These are phyloP conservation scores for Melastoma malabathricum DNA, from an alignment of 345 rosid species.

Conservation along the genomic window DNA sequence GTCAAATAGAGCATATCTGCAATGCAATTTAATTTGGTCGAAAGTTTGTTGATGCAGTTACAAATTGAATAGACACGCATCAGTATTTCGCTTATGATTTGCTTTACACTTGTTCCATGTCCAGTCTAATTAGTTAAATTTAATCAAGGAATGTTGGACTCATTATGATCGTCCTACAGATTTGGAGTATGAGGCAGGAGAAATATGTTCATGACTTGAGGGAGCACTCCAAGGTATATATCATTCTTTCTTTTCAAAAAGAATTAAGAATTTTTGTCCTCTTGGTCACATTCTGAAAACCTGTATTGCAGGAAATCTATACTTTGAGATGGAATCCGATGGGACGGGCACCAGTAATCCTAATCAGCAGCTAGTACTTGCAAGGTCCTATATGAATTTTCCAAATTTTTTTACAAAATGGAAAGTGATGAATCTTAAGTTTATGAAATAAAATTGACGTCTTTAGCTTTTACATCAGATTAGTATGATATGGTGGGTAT, in stretches of 20 bases:
- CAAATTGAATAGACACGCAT: too few relatives aligned
- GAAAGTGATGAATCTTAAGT: too few relatives aligned
- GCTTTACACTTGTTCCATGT: too few relatives aligned
- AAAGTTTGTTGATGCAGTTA: too few relatives aligned
- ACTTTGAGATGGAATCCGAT: conserved; percentile 95
- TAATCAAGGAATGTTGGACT: too few relatives aligned
- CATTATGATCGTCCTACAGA: conserved; percentile 20
- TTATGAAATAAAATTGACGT: too few relatives aligned
- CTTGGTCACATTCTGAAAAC: background rate
- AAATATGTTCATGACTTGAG: conserved; percentile 71
- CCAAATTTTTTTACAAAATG: too few relatives aligned
- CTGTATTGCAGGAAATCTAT: conserved; percentile 60
- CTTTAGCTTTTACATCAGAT: too few relatives aligned
- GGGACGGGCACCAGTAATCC: conserved; percentile 87
- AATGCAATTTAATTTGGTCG: too few relatives aligned
- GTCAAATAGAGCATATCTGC: conserved; percentile 17
- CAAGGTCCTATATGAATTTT: too few relatives aligned
- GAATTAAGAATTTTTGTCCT: background rate
- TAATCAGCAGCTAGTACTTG: conserved; percentile 71
- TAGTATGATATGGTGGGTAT: background rate
- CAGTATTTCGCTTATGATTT: too few relatives aligned
- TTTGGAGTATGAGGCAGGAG: conserved; percentile 80
- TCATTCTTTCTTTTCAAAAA: background rate
- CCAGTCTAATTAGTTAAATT: too few relatives aligned
- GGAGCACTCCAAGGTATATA: conserved; percentile 57